Conservation (phyloP, 2,329 filamentous ascomycete genomes). For the Calonectria pteridis region DNA sequence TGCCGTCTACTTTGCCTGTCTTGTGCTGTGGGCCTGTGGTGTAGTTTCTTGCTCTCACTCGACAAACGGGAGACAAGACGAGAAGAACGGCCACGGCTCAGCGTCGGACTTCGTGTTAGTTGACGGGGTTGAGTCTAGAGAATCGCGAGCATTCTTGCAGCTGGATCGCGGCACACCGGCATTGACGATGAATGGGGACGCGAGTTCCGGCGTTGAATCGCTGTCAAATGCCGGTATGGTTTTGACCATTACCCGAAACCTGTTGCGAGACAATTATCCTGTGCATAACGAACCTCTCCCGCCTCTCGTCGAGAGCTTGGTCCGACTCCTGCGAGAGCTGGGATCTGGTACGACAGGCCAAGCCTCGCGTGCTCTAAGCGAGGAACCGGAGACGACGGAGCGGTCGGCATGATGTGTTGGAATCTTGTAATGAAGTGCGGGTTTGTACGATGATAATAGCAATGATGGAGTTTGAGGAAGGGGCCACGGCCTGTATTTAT, state of each 20-base stretch:
- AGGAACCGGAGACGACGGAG: conserved; percentile 3
- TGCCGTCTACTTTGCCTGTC: conserved; percentile 39
- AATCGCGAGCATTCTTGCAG: conserved; percentile 34
- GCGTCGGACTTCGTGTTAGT: conserved; percentile 28
- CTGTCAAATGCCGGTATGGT: conserved; percentile 30
- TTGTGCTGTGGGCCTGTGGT: conserved; percentile 40
- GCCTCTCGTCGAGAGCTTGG: conserved; percentile 38
- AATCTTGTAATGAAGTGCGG: neutral
- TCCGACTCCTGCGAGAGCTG: conserved; percentile 36
- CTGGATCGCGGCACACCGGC: conserved; percentile 33
- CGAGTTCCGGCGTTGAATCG: conserved; percentile 30
- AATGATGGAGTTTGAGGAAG: conserved; percentile 38
- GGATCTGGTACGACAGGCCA: conserved; percentile 15
- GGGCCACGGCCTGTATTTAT: conserved; percentile 13
- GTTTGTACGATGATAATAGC: conserved; percentile 14
- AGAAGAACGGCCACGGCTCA: neutral
- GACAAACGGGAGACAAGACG: conserved; percentile 20
- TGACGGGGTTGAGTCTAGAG: conserved; percentile 35
- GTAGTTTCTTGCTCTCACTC: conserved; percentile 26
- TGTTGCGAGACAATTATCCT: conserved; percentile 39
- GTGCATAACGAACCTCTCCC: conserved; percentile 34
- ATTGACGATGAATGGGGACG: conserved; percentile 28
- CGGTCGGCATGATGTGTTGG: neutral
- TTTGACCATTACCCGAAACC: conserved; percentile 30
- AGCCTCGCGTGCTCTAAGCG: conserved; percentile 15